phyloP scores from a whole-genome alignment of 306 rosid genomes.

The Prunus davidiana region DNA sequence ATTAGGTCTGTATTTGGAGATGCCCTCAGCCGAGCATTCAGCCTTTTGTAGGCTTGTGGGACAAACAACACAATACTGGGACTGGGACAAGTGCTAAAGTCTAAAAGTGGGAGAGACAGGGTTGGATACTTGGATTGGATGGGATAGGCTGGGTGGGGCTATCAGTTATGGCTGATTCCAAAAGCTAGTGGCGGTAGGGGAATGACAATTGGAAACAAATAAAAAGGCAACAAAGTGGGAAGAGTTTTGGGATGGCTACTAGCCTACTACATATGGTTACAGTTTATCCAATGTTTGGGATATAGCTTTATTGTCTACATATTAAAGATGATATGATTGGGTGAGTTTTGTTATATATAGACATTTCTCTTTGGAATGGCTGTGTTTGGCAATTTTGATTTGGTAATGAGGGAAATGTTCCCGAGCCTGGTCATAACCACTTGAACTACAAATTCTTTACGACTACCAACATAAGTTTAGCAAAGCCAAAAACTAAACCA shows the following conservation, averaged over 20 bases:
- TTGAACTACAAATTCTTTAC: too few species aligned
- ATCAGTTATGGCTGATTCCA: neutral
- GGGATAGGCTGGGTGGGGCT: neutral
- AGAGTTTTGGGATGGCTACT: neutral
- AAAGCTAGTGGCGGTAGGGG: neutral
- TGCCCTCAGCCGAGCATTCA: too few species aligned
- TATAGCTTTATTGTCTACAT: neutral
- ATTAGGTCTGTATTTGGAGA: too few species aligned
- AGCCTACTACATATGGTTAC: neutral
- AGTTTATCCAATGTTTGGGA: neutral
- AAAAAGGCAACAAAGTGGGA: neutral
- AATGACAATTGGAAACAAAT: neutral
- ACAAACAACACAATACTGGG: too few species aligned
- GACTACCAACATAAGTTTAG: too few species aligned
- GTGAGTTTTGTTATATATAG: neutral
- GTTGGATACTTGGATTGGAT: neutral
- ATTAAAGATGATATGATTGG: neutral
- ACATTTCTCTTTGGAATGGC: too few species aligned
- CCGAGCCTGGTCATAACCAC: too few species aligned
- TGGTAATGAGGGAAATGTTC: neutral
- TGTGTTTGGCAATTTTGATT: neutral
- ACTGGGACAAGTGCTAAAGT: too few species aligned
- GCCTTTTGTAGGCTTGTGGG: too few species aligned
- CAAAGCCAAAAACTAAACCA: too few species aligned
- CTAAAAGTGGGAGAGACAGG: neutral